These are phyloP conservation scores for Colletotrichum gigasporum DNA, from an alignment of 2,329 filamentous ascomycete genomes.

Conservation along the genomic window DNA sequence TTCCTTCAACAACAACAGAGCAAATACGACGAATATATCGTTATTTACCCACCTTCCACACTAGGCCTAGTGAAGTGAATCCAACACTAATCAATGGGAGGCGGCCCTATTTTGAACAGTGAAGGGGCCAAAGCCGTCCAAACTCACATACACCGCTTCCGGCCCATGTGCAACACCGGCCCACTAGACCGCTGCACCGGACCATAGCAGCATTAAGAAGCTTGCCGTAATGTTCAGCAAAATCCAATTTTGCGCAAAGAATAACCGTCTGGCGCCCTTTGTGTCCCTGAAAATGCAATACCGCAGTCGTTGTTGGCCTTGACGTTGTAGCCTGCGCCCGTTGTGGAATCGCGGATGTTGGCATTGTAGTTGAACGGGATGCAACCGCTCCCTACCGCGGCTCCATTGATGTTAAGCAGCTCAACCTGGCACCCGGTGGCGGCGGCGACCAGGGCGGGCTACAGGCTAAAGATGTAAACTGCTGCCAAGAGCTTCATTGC, in stretches of 20 bases:
- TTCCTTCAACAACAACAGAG: too few relatives aligned
- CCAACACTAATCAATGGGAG: too few relatives aligned
- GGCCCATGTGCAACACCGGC: too few relatives aligned
- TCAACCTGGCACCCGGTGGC: background rate
- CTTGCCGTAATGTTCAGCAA: too few relatives aligned
- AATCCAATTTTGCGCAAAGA: constrained; percentile 1
- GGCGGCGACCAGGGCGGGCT: background rate
- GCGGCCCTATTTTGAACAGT: too few relatives aligned
- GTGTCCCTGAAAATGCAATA: background rate
- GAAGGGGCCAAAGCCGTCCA: too few relatives aligned
- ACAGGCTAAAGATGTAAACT: background rate
- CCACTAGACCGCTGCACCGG: too few relatives aligned
- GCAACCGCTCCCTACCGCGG: background rate
- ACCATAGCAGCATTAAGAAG: too few relatives aligned
- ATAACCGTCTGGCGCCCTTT: background rate
- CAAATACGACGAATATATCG: too few relatives aligned
- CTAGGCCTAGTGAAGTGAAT: too few relatives aligned
- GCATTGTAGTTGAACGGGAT: background rate
- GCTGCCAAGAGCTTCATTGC: background rate
- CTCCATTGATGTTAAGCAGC: background rate
- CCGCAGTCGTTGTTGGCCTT: background rate
- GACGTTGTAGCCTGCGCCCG: background rate
- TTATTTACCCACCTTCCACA: too few relatives aligned
- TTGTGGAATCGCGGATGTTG: background rate
- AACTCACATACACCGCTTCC: too few relatives aligned